A percentile compares a stretch with the other conserved stretches of the same genome.
These are phyloP conservation scores for Theileria orientalis DNA, from an alignment of 169 alveolate genomes.

Conservation along the genomic window DNA sequence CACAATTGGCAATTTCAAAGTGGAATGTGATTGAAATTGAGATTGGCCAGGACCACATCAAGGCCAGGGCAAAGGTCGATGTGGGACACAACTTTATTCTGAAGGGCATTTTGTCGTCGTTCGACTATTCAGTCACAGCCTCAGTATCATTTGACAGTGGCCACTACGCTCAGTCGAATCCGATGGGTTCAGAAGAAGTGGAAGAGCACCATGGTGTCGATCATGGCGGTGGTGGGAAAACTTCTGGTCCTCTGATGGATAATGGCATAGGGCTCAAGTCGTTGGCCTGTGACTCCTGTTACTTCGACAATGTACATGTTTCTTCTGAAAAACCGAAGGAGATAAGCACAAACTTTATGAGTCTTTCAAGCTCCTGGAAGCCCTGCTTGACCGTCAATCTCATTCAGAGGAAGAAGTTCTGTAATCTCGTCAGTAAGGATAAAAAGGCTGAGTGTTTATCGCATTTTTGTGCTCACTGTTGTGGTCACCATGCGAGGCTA, in stretches of 20 bases:
- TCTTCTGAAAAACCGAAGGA: constrained; percentile 16
- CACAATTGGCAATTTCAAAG: constrained; percentile 37
- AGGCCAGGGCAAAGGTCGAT: constrained; percentile 64
- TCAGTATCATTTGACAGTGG: too few species aligned
- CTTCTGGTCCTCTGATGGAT: too few species aligned
- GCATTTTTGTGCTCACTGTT: constrained; percentile 72
- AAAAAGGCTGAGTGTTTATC: constrained; percentile 51
- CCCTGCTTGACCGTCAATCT: constrained; percentile 45
- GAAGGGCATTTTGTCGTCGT: constrained; percentile 14
- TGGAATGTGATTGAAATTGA: constrained; percentile 67
- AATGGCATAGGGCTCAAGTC: constrained; percentile 51
- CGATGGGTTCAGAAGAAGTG: too few species aligned
- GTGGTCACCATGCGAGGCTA: constrained; percentile 71
- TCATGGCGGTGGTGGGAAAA: too few species aligned
- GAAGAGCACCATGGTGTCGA: not conserved
- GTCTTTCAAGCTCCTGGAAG: constrained; percentile 64
- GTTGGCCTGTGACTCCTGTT: constrained; percentile 53
- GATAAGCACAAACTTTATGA: constrained; percentile 24
- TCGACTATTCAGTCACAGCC: constrained; percentile 42
- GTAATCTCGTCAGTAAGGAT: not conserved
- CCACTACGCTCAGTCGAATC: too few species aligned
- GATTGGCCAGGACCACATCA: constrained; percentile 25
- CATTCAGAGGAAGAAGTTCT: not conserved
- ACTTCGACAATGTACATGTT: constrained; percentile 46
- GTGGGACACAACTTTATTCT: constrained; percentile 52